Evolutionary conservation across 495 filamentous ascomycete genomes (phyloP), one percentile per base, ranked within the genome.

Genomic region (Usnea hakonensis): DNA sequence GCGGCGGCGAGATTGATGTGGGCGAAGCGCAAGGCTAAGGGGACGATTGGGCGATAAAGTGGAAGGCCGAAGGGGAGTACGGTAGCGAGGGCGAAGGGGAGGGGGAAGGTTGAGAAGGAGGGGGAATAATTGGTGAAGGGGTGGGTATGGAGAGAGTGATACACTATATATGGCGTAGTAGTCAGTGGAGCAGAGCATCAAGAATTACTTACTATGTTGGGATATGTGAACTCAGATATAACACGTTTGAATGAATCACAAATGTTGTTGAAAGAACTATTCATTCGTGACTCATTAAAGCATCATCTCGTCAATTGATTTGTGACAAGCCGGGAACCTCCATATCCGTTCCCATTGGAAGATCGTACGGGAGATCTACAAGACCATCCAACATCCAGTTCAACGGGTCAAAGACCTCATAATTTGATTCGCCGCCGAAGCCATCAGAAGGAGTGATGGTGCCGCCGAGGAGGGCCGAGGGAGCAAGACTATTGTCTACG

Each of bases 331-430:
- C 67, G 48, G 55, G 58, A 19, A 53, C 60, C 53, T 61, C 67
- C 60, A 69, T 41, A n/a, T 60, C 64, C 35, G 55, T 37, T 16
- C 35, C 33, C 26, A 46, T 16, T 43, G 58, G 23, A 52, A 61
- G 37, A 16, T 57, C 56, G 60, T 88, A 90, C 58, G 90, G 90
- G 68, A 94, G 85, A 71, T 93, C 89, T 60, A 91, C 80, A 57
- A 91, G 75, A 26, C 88, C 88, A 69, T 96, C 91, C 54, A 96
- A 78, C 77, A 92, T 87, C 91, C 91, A 95, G 71, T 90, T 89
- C 68, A 95, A 76, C 1, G 91, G 89, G 75, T 96, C 91, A 70
- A 91, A 95, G 48, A 91, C 86, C 68, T 92, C 89, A 72, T 90
- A 90, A 60, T 83, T 86, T 32, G 83, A 76, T 68, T 85, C 81